Evolutionary conservation across 1,284 basidiomycete species (phyloP).

Genomic region (Cerrena zonata): DNA sequence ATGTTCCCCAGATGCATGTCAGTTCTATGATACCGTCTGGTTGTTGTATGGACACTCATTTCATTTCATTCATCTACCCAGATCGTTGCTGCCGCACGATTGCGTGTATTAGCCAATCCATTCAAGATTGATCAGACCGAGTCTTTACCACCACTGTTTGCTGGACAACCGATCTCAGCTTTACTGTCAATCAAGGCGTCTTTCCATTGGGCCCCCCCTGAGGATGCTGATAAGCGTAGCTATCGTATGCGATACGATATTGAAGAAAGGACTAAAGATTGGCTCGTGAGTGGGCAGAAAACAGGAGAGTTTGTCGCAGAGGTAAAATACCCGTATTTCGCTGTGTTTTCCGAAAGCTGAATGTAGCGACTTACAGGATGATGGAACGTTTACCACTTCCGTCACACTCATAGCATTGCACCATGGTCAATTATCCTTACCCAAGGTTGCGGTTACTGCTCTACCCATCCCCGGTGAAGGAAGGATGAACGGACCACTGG

Average conservation of each 20-base stretch:
- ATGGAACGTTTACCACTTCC: slow-evolving; percentile 46
- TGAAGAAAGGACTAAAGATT: slow-evolving; percentile 69
- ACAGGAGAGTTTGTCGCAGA: slow-evolving; percentile 69
- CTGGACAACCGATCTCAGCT: slow-evolving; percentile 72
- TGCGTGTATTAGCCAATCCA: slow-evolving; percentile 42
- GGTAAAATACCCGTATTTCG: slow-evolving; percentile 34
- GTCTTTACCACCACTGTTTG: slow-evolving; percentile 48
- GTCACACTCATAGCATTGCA: slow-evolving; percentile 74
- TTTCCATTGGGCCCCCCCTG: slow-evolving; percentile 63
- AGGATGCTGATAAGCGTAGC: slow-evolving; percentile 35
- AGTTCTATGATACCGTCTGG: slow-evolving; percentile 26
- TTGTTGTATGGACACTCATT: slow-evolving; percentile 1
- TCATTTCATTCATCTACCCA: slow-evolving; percentile 24
- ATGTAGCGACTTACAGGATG: slow-evolving; percentile 41
- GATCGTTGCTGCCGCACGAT: slow-evolving; percentile 67
- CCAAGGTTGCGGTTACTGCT: slow-evolving; percentile 60
- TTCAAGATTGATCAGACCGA: slow-evolving; percentile 19
- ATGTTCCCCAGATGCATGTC: slow-evolving; percentile 75
- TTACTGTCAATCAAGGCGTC: slow-evolving; percentile 60
- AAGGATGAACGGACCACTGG: slow-evolving; percentile 49
- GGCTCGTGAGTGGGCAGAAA: slow-evolving; percentile 78
- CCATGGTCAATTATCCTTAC: slow-evolving; percentile 68
- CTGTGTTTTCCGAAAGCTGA: slow-evolving; percentile 8
- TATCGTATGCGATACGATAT: slow-evolving; percentile 70
- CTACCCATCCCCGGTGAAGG: slow-evolving; percentile 41